A percentile compares a stretch with the other conserved stretches of the same genome.
phyloP scores from a whole-genome alignment of 495 filamentous ascomycete genomes.

The Neurospora sp. region DNA sequence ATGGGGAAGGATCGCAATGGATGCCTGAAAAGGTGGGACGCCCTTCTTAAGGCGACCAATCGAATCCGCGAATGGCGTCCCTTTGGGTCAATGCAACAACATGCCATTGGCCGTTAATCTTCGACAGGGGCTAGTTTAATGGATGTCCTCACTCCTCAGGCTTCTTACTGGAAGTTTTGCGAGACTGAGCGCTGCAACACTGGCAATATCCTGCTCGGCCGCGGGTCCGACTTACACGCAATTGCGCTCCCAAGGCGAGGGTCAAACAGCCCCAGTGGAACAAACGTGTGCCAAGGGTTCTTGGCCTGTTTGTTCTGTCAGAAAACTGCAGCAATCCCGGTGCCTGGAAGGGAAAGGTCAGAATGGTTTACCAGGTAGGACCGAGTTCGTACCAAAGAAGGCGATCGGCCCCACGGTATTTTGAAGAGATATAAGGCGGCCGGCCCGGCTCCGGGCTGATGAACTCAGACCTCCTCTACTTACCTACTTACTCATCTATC shows the following conservation, averaged over 20 bases:
- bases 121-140: not conserved
- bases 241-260: not conserved
- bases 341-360: not conserved
- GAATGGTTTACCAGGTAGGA: not conserved
- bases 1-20: not conserved
- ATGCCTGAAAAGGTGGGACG: not conserved
- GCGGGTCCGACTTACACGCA: not conserved
- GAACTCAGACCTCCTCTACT: not conserved
- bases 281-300: not conserved
- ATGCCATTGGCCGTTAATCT: not conserved
- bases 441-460: not conserved
- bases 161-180: not conserved
- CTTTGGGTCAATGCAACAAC: not conserved
- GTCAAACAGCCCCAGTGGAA: not conserved
- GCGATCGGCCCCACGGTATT: not conserved
- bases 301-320: not conserved
- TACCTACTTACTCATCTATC: not conserved
- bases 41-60: not conserved
- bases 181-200: not conserved
- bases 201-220: not conserved
- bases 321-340: not conserved
- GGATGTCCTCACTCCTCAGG: not conserved
- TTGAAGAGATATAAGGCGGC: not conserved
- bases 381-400: not conserved
- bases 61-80: not conserved